Percentiles rank a stretch among this genome's conserved stretches.
These are phyloP conservation scores for Elongisporangium senticosum DNA, from an alignment of 352 stramenopile genomes.

Conservation along the genomic window DNA sequence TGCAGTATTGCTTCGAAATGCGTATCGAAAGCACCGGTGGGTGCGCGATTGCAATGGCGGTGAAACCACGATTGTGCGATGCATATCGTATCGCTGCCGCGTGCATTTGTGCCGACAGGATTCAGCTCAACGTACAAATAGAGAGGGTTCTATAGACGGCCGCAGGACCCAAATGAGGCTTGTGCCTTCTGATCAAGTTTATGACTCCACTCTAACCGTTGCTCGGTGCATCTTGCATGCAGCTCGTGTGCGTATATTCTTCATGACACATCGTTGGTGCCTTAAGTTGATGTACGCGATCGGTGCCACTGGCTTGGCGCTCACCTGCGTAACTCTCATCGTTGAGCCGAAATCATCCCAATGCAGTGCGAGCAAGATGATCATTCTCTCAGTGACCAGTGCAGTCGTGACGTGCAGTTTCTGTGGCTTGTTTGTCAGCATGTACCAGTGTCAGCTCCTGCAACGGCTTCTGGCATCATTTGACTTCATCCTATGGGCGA, in stretches of 20 bases:
- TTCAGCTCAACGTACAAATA: background rate
- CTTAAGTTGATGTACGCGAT: background rate
- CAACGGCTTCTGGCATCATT: background rate
- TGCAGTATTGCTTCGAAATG: background rate
- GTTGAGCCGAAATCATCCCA: background rate
- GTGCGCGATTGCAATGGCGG: background rate
- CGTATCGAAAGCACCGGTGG: background rate
- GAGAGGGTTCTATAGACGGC: background rate
- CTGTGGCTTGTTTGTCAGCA: background rate
- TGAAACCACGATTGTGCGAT: background rate
- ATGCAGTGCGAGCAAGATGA: too few relatives aligned
- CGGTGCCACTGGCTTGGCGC: background rate
- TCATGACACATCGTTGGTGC: background rate
- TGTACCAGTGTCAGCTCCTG: background rate
- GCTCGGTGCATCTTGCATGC: too few relatives aligned
- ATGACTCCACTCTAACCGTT: background rate
- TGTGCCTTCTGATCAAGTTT: background rate
- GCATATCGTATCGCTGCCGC: background rate
- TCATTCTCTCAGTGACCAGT: background rate
- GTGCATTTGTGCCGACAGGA: background rate
- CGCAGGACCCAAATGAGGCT: background rate
- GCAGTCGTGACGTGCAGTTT: background rate
- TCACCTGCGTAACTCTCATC: background rate
- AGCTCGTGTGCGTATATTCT: background rate
- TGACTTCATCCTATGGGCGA: background rate